Evolutionary conservation across 2,329 filamentous ascomycete genomes (phyloP).

Genomic region (Didymosphaeria variabile): DNA sequence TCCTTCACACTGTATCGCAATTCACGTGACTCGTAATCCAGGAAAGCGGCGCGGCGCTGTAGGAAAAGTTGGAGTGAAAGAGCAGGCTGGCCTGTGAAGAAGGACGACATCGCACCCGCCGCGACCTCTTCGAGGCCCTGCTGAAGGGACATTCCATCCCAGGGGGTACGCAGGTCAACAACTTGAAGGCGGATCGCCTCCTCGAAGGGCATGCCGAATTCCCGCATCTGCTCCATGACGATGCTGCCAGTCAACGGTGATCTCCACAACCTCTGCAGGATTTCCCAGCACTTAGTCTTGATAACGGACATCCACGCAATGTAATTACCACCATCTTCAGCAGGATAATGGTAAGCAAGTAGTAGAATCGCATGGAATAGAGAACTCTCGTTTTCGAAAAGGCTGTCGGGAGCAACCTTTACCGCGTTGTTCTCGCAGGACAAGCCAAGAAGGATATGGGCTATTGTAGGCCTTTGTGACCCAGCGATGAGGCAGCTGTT

Average conservation of each 20-base stretch:
- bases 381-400: conserved; percentile 76
- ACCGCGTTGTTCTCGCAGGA: conserved; percentile 76
- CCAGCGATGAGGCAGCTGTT: conserved; percentile 79
- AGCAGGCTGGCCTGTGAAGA: conserved; percentile 74
- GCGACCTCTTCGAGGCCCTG: conserved; percentile 48
- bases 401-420: conserved; percentile 71
- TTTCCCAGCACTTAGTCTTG: conserved; percentile 59
- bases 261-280: conserved; percentile 83
- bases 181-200: conserved; percentile 76
- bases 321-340: conserved; percentile 59
- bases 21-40: conserved; percentile 87
- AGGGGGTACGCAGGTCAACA: conserved; percentile 73
- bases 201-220: conserved; percentile 80
- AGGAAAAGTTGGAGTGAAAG: conserved; percentile 80
- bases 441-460: conserved; percentile 90
- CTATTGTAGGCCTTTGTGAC: conserved; percentile 82
- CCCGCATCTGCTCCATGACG: conserved; percentile 80
- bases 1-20: conserved; percentile 78
- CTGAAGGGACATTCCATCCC: conserved; percentile 73
- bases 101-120: conserved; percentile 59
- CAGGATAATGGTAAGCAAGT: conserved; percentile 74
- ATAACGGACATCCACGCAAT: conserved; percentile 54
- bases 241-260: conserved; percentile 80
- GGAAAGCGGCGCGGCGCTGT: conserved; percentile 75
- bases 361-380: conserved; percentile 84